phyloP scores from a whole-genome alignment of 129 eudicot species.

The Scalesia atractyloides region DNA sequence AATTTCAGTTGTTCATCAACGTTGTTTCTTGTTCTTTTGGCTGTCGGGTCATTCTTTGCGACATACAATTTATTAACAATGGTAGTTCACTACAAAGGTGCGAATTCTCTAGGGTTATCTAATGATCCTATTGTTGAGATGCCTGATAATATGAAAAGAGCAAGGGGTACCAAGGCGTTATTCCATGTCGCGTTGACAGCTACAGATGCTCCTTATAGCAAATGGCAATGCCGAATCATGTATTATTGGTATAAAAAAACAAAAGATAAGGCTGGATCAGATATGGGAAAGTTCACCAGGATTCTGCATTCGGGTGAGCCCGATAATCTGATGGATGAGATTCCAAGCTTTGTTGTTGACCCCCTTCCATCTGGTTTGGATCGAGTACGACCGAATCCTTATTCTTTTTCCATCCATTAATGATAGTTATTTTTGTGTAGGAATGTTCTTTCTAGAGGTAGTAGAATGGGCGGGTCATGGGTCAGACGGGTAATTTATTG shows the following conservation, averaged over 20 bases:
- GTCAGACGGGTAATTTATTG: neutral
- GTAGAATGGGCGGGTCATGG: neutral
- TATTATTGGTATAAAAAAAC: constrained; percentile 69
- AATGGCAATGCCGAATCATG: constrained; percentile 85
- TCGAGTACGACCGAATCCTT: constrained; percentile 48
- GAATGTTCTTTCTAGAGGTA: neutral
- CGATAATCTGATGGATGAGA: constrained; percentile 68
- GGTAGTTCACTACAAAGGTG: constrained; percentile 42
- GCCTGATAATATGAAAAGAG: constrained; percentile 46
- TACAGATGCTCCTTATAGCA: constrained; percentile 77
- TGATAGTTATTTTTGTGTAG: neutral
- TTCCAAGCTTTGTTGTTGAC: constrained; percentile 68
- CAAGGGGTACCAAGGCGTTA: constrained; percentile 35
- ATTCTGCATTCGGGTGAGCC: constrained; percentile 66
- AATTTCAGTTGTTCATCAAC: constrained; percentile 41
- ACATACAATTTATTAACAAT: constrained; percentile 54
- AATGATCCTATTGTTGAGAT: constrained; percentile 67
- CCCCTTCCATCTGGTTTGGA: constrained; percentile 76
- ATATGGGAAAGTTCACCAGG: constrained; percentile 74
- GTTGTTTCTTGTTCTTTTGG: constrained; percentile 49
- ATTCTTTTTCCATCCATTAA: neutral
- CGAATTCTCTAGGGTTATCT: constrained; percentile 20
- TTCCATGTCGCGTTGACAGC: constrained; percentile 77
- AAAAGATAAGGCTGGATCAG: constrained; percentile 57
- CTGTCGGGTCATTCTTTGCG: constrained; percentile 56